Conservation (phyloP, 2,329 filamentous ascomycete species). For the Aspergillus quadrilineatus region DNA sequence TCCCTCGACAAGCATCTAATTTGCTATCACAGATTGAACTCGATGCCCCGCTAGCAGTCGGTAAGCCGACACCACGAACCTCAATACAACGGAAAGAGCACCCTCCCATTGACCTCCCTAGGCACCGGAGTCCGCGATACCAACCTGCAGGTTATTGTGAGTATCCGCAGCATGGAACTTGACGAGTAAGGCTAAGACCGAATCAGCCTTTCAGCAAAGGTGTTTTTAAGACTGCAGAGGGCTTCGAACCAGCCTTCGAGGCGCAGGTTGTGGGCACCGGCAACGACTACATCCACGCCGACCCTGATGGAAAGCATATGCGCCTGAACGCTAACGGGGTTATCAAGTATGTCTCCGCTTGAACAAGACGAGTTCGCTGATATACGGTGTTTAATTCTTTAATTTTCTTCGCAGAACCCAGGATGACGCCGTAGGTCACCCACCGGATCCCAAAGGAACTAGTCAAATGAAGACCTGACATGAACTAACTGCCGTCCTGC, state of each 20-base stretch:
- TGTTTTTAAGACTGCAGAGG: constrained; percentile 35
- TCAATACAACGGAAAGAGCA: neutral
- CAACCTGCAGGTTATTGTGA: constrained; percentile 39
- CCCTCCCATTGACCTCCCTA: constrained; percentile 12
- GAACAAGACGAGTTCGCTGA: neutral
- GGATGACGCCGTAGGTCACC: constrained; percentile 31
- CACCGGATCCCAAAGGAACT: neutral
- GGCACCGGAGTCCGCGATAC: constrained; percentile 39
- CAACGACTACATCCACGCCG: constrained; percentile 45
- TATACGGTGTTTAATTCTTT: neutral
- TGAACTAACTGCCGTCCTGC: neutral
- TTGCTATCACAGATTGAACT: constrained; percentile 30
- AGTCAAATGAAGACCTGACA: constrained; percentile 17
- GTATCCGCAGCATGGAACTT: constrained; percentile 2
- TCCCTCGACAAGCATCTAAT: neutral
- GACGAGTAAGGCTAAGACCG: neutral
- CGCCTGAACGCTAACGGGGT: constrained; percentile 43
- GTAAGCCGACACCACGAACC: constrained; percentile 22
- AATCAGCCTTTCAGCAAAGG: constrained; percentile 41
- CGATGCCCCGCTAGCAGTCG: constrained; percentile 30
- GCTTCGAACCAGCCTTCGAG: constrained; percentile 39
- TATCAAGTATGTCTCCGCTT: constrained; percentile 32
- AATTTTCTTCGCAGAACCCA: constrained; percentile 26
- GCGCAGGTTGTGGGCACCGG: constrained; percentile 39
- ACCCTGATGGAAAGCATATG: constrained; percentile 40